Evolutionary conservation across 1,284 basidiomycete genomes (phyloP).

Genomic region (Ceratobasidium sp.): DNA sequence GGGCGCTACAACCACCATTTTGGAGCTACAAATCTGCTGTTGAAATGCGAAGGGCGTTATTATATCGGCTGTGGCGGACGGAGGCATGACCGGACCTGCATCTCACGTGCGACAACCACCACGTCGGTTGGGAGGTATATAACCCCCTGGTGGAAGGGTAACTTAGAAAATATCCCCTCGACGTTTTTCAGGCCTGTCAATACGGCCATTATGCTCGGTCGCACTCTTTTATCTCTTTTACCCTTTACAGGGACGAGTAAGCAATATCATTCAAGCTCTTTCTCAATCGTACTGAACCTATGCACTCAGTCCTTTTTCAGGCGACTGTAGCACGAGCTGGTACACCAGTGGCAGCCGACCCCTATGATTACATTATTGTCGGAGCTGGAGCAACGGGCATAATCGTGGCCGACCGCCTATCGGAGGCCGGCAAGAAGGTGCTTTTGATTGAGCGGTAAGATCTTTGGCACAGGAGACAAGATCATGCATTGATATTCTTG

Average conservation of each 20-base stretch:
- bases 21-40: not conserved
- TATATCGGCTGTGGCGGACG: too few relatives aligned
- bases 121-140: not conserved
- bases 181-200: not conserved
- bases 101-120: too few relatives aligned
- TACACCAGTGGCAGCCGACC: too few relatives aligned
- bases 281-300: not conserved
- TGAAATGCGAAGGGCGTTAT: not conserved
- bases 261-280: not conserved
- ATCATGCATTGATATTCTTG: not conserved
- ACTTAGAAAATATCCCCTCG: too few relatives aligned
- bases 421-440: slow-evolving; percentile 48
- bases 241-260: not conserved
- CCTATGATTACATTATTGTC: slow-evolving; percentile 45
- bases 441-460: slow-evolving; percentile 46
- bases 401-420: slow-evolving; percentile 45
- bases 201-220: not conserved
- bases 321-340: too few relatives aligned
- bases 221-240: not conserved
- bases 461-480: not conserved
- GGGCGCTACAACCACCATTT: not conserved
- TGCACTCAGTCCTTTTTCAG: not conserved
- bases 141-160: not conserved
- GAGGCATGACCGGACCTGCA: too few relatives aligned
- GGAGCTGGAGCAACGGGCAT: slow-evolving; percentile 47